Base-by-base conservation (phyloP, 1,284 basidiomycete species). In the Ustilago vetiveriae region DNA sequence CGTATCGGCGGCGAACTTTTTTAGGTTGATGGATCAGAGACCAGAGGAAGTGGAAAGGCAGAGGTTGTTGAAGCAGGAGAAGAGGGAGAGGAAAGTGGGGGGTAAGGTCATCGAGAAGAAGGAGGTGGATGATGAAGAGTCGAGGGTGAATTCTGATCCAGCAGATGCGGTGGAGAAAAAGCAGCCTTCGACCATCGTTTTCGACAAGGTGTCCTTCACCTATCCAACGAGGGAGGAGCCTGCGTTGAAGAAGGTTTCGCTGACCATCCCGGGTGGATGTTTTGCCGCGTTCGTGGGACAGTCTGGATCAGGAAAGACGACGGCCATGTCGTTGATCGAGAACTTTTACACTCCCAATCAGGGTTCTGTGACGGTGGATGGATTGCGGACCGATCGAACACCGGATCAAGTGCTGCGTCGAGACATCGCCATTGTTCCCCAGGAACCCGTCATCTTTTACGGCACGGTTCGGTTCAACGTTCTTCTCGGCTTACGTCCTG, bases 341-440 rank as follows among this genome's bases (percentile, higher is more conserved):
- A 79, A 84, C 13, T 84, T 84, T 54, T 85, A 85, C 73, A 82
- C 94, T 75, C 89, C 92, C 4, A 82, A 89, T 27, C 85, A 85
- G 23, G 92, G 92, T 70, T 47, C 84, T 17, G 85, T 94, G 46
- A 85, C 96, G 3, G 75, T 83, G 35, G 94, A 97, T 73, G 91
- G 88, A 24, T 85, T 90, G 84, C 91, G 92, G 90, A 98, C 95
- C 0, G 88, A 98, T 29, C 89, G 92, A 26, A 92, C 95, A 81
- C 87, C 93, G 1, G 77, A 81, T 30, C 40, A 58, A 17, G 66
- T 82, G 41, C 24, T 74, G 4, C 64, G 76, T 16, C 37, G 54
- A 0, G 60, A 76, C 39, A 70, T 79, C 9, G 64, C 76, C 22
- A 64, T 79, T 3, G 75, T 79, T 0, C 64, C 72, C 1, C 75